These are phyloP conservation scores for Amaranthus tricolor DNA, from an alignment of 179 eudicot species.

Conservation along the genomic window DNA sequence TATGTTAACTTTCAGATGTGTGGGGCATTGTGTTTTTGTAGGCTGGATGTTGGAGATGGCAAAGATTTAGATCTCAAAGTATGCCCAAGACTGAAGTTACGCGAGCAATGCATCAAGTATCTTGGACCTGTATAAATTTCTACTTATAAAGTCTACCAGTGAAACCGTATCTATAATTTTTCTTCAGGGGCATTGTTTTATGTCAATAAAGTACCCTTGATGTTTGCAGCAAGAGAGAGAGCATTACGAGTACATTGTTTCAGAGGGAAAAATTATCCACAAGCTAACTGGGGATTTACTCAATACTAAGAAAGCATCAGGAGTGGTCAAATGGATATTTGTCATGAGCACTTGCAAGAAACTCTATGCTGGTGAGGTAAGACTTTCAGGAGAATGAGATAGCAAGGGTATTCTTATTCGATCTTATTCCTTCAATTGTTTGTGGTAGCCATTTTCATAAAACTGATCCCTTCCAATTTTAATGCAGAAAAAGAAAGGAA, in stretches of 20 bases:
- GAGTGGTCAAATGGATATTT: conserved; percentile 77
- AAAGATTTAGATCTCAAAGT: conserved; percentile 66
- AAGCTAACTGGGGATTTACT: conserved; percentile 50
- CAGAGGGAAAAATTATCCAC: conserved; percentile 61
- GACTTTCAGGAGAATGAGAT: not conserved
- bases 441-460: conserved; percentile 5
- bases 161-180: not conserved
- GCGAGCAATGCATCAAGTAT: conserved; percentile 77
- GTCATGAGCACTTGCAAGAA: conserved; percentile 87
- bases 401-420: not conserved
- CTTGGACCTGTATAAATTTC: conserved; percentile 85
- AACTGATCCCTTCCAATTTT: conserved; percentile 17
- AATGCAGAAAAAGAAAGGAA: conserved; percentile 84
- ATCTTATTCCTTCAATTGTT: not conserved
- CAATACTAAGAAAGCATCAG: conserved; percentile 46
- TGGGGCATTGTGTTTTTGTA: conserved; percentile 24
- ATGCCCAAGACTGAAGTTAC: conserved; percentile 72
- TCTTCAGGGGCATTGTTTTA: not conserved
- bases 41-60: conserved; percentile 96
- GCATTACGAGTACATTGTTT: conserved; percentile 57
- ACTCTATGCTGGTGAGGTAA: conserved; percentile 80
- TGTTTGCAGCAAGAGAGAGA: conserved; percentile 79
- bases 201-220: conserved; percentile 5
- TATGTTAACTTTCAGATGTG: not conserved
- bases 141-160: conserved; percentile 8